These are phyloP conservation scores for Suillus hirtellus DNA, from an alignment of 768 basidiomycete species.

Conservation along the genomic window DNA sequence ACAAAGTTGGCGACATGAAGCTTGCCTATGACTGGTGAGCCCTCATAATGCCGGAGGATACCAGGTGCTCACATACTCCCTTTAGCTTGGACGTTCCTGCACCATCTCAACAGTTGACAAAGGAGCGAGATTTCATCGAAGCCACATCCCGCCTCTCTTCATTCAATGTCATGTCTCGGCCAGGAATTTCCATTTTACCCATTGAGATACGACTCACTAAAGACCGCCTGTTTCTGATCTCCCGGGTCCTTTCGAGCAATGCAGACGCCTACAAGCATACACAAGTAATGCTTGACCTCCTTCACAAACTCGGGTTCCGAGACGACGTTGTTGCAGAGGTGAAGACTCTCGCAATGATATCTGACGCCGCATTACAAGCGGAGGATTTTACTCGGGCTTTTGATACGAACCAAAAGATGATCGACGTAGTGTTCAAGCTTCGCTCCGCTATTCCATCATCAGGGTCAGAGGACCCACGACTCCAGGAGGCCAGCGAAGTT, in stretches of 20 bases:
- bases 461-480: constrained; percentile 37
- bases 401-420: constrained; percentile 72
- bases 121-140: constrained; percentile 92
- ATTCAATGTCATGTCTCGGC: constrained; percentile 77
- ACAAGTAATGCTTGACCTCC: constrained; percentile 88
- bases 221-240: constrained; percentile 85
- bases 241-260: constrained; percentile 82
- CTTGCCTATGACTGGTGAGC: constrained; percentile 91
- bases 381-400: constrained; percentile 80
- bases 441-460: constrained; percentile 31
- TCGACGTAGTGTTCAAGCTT: constrained; percentile 56
- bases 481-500: constrained; percentile 70
- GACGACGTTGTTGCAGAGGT: constrained; percentile 75
- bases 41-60: constrained; percentile 13
- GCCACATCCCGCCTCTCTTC: constrained; percentile 95
- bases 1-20: constrained; percentile 94
- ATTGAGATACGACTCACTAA: constrained; percentile 92
- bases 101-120: constrained; percentile 56
- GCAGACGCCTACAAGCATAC: constrained; percentile 89
- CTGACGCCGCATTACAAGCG: constrained; percentile 79
- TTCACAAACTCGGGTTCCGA: constrained; percentile 81
- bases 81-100: constrained; percentile 75
- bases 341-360: constrained; percentile 86
- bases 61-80: constrained; percentile 9
- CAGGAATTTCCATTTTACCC: constrained; percentile 79